Base-by-base conservation (phyloP, 352 stramenopile genomes). In the Globisporangium rhizosaccharum region DNA sequence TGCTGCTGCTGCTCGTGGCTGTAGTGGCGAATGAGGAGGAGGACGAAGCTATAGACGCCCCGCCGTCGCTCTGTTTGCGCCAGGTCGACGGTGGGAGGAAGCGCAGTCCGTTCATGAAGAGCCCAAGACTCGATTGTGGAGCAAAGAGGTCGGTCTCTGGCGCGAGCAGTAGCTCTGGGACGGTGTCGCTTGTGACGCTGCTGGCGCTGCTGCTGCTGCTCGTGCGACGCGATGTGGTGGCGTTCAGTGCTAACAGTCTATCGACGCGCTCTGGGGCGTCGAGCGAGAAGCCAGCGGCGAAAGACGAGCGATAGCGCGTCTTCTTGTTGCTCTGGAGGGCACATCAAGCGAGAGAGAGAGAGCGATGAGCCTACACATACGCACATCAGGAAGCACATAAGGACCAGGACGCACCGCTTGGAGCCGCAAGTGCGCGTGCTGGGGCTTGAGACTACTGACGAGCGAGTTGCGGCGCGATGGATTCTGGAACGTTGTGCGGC, bases 241-340 rank as follows among this genome's bases (percentile, higher is more conserved):
- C 30, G 15, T 48, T 56, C n/a, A 60, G 41, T 14, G 57, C 39
- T 20, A 42, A 47, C 17, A 64, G 51, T 1, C 51, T 39, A 26
- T 61, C 46, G 15, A 56, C 46, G 47, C 44, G 56, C 23, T 61
- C 56, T 14, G 47, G 33, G 33, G 48, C 58, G 17, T 64, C 58
- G 33, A 64, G 51, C 42, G 58, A 57, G 51, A 64, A 64, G 44
- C 58, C 58, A 15, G 58, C 26, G 25, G 57, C 42, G 6, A 64
- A 42, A 6, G 58, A 64, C 33, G 33, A 39, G 10, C 51, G 58
- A 11, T 54, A 54, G 51, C 58, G 58, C 17, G 28, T 57, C 51
- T 63, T 57, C 20, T 26, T 57, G 44, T 63, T 53, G n/a, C 41
- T 50, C 57, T 63, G 28, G 3, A 3, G 6, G 2, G 28, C 23